Evolutionary conservation across 306 rosid species (phyloP), one percentile per base, ranked within the genome.

Genomic region (Cucurbita argyrosperma): DNA sequence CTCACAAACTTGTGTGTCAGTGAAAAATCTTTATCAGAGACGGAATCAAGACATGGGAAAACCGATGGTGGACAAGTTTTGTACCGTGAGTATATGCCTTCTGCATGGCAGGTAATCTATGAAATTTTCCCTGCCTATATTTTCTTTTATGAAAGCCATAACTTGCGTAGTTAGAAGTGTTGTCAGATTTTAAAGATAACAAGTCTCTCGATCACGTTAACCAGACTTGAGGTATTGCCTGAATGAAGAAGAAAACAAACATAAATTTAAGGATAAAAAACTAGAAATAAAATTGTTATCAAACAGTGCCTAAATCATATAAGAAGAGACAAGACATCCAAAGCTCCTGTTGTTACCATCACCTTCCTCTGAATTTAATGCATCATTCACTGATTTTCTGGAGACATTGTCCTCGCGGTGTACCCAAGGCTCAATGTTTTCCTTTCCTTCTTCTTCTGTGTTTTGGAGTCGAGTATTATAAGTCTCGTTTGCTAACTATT

Each of bases 41-140:
- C 87, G 15, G 69, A 82, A 68, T 70, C 66, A 57, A 88, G 77
- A 84, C 81, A 75, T 56, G 75, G 56, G 52, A 69, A 78, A 37
- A 72, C 76, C 62, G 85, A 59, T 59, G 53, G 37, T 72, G 83
- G 60, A 62, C 86, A 73, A 61, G 65, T 58, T 80, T 85, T 80
- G 74, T 80, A 85, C 75, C 93, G 90, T 30, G 97, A 93, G 84
- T 90, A 82, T 76, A 93, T 90, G 96, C 97, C 98, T 78, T 82
- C 92, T 12, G 81, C 78, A 64, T 90, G 98, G 98, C 97, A 93
- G 98, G 98, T 93, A 86, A 80, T 65, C 50, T 72, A 71, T 71
- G 61, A 62, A 26, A 72, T 56, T 53, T 68, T 66, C 58, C 51
- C 69, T 58, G 45, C 11, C 62, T 50, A 37, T 23, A 69, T 10